Evolutionary conservation across 805 yeast species (phyloP), one percentile per base, ranked within the genome.

Genomic region (Geotrichum ghanense): DNA sequence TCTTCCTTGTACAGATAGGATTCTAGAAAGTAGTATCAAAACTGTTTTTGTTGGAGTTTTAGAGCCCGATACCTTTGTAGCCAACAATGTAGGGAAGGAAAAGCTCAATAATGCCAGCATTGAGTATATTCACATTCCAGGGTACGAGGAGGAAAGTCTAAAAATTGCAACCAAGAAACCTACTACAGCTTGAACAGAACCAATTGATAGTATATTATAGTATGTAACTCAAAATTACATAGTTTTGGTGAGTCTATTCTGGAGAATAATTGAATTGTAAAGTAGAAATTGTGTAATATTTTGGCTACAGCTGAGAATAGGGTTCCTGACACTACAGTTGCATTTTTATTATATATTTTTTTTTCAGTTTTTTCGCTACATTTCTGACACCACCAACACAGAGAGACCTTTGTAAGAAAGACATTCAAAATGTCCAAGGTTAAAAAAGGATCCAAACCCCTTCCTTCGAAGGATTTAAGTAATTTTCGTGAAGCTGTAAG

Each of bases 61-160:
- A 51, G 98, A 92, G 63, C 98, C 98, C 0, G 81, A 78, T 26
- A 84, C 83, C 0, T 92, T 92, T 68, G 84, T 92, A n/a, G 72
- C 78, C 57, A 73, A 81, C 48, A 92, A 92, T 58, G 69, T 74
- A 3, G 84, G 95, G 14, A 65, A 66, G 20, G 59, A 64, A 4
- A 75, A 73, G 56, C 67, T 92, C 41, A 67, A 66, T n/a, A 69
- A 60, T 0, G 68, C 69, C 1, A 83, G 80, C 0, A 72, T 90
- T 12, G 81, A 75, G 49, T 90, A 90, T 57, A 70, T 85, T 9
- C 83, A 81, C 53, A 75, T 92, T 22, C 84, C 89, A 0, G 98
- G 97, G 0, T 80, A 76, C 59, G 95, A 86, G 56, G 78, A 78
- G 10, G 76, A 72, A 52, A 78, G 86, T 46, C 66, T 85, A 31